Evolutionary conservation across 441 rosid species (phyloP).

Genomic region (Sinapis alba): DNA sequence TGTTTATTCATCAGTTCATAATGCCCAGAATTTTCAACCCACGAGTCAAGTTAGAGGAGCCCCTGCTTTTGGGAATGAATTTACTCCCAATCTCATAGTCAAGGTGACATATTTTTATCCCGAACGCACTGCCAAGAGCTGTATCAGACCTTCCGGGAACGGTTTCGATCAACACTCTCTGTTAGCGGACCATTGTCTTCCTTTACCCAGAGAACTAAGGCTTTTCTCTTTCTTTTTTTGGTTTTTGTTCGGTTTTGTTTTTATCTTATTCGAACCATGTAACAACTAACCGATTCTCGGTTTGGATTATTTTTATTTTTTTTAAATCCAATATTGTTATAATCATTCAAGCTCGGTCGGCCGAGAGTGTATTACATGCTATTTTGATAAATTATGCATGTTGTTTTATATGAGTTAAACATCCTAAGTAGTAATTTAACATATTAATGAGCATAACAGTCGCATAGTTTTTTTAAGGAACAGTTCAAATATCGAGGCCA

Average conservation of each 20-base stretch:
- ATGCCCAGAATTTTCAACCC: slow-evolving; percentile 51
- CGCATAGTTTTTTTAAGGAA: neutral
- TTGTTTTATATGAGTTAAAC: neutral
- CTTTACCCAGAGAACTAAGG: slow-evolving; percentile 59
- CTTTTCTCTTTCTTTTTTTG: neutral
- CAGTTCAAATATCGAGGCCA: neutral
- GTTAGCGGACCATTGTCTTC: slow-evolving; percentile 61
- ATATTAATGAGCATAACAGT: neutral
- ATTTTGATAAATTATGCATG: neutral
- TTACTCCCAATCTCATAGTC: slow-evolving; percentile 55
- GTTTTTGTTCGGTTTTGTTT: too few relatives aligned
- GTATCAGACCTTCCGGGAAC: slow-evolving; percentile 48
- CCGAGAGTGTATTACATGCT: neutral
- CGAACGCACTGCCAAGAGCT: slow-evolving; percentile 47
- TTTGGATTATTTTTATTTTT: neutral
- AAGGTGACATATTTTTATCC: slow-evolving; percentile 52
- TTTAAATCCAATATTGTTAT: neutral
- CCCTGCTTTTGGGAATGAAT: slow-evolving; percentile 48
- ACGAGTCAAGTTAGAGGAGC: slow-evolving; percentile 63
- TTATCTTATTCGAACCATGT: neutral
- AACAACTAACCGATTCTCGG: neutral
- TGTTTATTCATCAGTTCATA: slow-evolving; percentile 36
- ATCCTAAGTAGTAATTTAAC: neutral
- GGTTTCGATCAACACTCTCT: slow-evolving; percentile 54
- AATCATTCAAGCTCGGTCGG: neutral